Percentiles rank a stretch among this genome's conserved stretches.
phyloP scores from a whole-genome alignment of 352 stramenopile genomes.

The Phytophthora sp. region DNA sequence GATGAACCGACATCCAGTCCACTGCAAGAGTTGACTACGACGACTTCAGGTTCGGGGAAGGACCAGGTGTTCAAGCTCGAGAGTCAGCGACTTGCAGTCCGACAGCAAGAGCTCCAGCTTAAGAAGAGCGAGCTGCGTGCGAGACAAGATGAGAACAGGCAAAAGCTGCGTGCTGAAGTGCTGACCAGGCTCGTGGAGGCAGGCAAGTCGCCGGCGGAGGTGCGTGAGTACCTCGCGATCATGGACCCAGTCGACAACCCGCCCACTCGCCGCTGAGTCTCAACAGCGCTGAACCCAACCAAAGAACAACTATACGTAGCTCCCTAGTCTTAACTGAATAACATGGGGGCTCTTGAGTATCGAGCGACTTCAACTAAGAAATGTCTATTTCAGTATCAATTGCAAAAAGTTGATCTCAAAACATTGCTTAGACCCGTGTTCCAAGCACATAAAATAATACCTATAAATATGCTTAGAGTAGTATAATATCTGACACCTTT shows the following conservation, averaged over 20 bases:
- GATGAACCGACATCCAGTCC: slow-evolving; percentile 14
- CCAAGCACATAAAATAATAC: slow-evolving; percentile 32
- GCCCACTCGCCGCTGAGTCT: slow-evolving; percentile 2
- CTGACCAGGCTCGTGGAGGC: slow-evolving; percentile 34
- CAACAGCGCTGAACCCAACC: neutral
- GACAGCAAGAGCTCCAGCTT: slow-evolving; percentile 53
- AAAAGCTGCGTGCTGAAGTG: slow-evolving; percentile 39
- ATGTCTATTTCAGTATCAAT: neutral
- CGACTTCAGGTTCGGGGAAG: neutral
- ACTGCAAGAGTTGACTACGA: slow-evolving; percentile 7
- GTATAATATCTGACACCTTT: slow-evolving; percentile 9
- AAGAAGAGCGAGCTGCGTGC: slow-evolving; percentile 46
- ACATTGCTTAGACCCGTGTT: neutral
- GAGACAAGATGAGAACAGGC: slow-evolving; percentile 41
- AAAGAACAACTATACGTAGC: slow-evolving; percentile 7
- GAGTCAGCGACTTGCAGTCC: slow-evolving; percentile 45
- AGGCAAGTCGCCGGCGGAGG: slow-evolving; percentile 39
- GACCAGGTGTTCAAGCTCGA: slow-evolving; percentile 39
- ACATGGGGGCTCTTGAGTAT: neutral
- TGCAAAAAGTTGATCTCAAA: neutral
- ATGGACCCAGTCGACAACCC: slow-evolving; percentile 31
- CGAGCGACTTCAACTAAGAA: neutral
- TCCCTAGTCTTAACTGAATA: neutral
- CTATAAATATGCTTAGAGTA: too few species aligned
- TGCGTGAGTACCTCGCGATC: slow-evolving; percentile 41